These are phyloP conservation scores for Apophysomyces elegans DNA, from an alignment of 371 early-diverging fungal genomes.

Conservation along the genomic window DNA sequence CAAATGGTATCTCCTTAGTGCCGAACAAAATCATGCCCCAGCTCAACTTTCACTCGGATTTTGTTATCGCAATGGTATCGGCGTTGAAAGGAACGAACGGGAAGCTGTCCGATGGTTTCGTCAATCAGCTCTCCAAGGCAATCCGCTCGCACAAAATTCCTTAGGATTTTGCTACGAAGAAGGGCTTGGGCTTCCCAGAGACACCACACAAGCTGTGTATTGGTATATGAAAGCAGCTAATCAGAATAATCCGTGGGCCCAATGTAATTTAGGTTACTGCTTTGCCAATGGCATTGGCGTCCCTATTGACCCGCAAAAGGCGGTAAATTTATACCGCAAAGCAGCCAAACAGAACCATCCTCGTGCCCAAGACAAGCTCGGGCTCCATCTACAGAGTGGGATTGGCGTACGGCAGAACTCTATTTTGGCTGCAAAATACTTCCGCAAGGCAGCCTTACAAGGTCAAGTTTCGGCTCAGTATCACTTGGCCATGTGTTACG, in stretches of 20 bases:
- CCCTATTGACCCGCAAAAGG: slow-evolving; percentile 57
- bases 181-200: slow-evolving; percentile 71
- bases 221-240: slow-evolving; percentile 84
- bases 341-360: slow-evolving; percentile 74
- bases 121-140: slow-evolving; percentile 69
- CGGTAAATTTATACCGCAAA: slow-evolving; percentile 74
- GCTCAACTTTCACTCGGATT: slow-evolving; percentile 83
- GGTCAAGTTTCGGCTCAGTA: slow-evolving; percentile 68
- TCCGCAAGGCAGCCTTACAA: slow-evolving; percentile 64
- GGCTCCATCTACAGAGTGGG: slow-evolving; percentile 80
- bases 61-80: slow-evolving; percentile 78
- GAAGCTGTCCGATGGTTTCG: slow-evolving; percentile 74
- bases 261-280: slow-evolving; percentile 86
- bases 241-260: slow-evolving; percentile 87
- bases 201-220: slow-evolving; percentile 72
- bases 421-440: slow-evolving; percentile 61
- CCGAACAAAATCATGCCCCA: slow-evolving; percentile 69
- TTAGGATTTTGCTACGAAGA: slow-evolving; percentile 86
- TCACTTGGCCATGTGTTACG: slow-evolving; percentile 68
- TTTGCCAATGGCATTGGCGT: slow-evolving; percentile 87
- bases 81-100: slow-evolving; percentile 65
- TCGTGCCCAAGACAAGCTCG: slow-evolving; percentile 83
- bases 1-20: slow-evolving; percentile 71
- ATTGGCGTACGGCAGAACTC: slow-evolving; percentile 68
- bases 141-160: slow-evolving; percentile 80